Base-by-base conservation (phyloP, 139 green algal genomes). In the Ettlia oleoabundans region DNA sequence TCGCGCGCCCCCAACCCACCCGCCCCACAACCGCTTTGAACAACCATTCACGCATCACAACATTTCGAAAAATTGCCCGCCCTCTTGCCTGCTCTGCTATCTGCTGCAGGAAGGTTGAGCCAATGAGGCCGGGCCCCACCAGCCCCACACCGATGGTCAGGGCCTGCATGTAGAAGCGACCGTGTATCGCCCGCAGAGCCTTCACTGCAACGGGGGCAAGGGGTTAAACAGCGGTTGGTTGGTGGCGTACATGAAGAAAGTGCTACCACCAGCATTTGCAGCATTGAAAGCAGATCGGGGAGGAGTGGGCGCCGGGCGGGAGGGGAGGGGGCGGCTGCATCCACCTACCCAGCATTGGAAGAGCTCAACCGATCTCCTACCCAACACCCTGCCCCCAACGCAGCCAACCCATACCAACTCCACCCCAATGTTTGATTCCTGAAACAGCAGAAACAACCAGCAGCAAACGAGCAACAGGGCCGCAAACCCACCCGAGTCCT, bases 91-190 rank as follows among this genome's bases (percentile, higher is more conserved):
- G 94, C 63, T 95, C 89, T 22, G 90, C 83, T 7, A 99, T 72
- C 92, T 99, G 96, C 0, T 91, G 66, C 35, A 99, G 90, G 47
- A 99, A 88, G 6, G 96, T 97, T 47, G 82, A 82, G 2, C 97
- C 97, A 58, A 99, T 97, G 35, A 98, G 89, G 19, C 97, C 97
- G 0, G 95, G 95, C 0, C 96, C 96, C 30, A 99, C 91, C 10
- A 99, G 70, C 33, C 91, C 97, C 21, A 99, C 88, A 7, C 91
- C 93, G 28, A 99, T 89, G 62, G 95, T 87, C 74, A 96, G 93
- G 51, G 95, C 90, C 0, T 92, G 93, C 47, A 98, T 84, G 91
- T 99, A 99, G 93, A 99, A 99, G 47, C 95, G 90, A 33, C 86
- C 90, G 84, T 99, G 97, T 78, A 98, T 96, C 0, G 95, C 94